A percentile compares a stretch with the other conserved stretches of the same genome.
These are phyloP conservation scores for Hortaea sp. DNA, from an alignment of 2,329 filamentous ascomycete genomes.

Conservation along the genomic window DNA sequence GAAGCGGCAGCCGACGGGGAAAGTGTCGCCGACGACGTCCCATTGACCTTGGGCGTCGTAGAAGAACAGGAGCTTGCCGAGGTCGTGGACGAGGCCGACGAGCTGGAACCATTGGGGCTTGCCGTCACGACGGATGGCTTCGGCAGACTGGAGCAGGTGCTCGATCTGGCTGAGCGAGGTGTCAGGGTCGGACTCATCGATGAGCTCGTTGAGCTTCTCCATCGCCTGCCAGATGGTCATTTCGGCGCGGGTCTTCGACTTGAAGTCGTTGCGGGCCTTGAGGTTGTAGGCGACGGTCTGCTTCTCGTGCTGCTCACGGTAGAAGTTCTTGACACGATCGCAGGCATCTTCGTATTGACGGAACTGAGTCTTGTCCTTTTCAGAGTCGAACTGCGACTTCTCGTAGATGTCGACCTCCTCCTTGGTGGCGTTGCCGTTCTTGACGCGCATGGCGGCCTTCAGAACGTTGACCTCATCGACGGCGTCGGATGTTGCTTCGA, in stretches of 20 bases:
- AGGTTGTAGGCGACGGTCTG: constrained; percentile 80
- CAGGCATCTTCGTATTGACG: constrained; percentile 75
- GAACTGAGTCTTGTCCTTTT: constrained; percentile 72
- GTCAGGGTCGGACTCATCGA: constrained; percentile 87
- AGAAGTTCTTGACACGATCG: constrained; percentile 79
- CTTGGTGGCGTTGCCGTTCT: constrained; percentile 35
- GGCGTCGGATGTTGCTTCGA: constrained; percentile 49
- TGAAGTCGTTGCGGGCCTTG: constrained; percentile 62
- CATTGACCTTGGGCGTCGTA: constrained; percentile 79
- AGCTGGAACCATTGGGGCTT: constrained; percentile 77
- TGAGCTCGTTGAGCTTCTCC: constrained; percentile 81
- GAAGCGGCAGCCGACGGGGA: constrained; percentile 67
- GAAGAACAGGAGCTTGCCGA: constrained; percentile 72
- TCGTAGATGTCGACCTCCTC: constrained; percentile 43
- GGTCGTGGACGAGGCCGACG: constrained; percentile 66
- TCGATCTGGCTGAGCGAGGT: constrained; percentile 81
- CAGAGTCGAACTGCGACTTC: constrained; percentile 57
- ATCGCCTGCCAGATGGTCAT: constrained; percentile 89
- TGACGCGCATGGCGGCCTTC: constrained; percentile 44
- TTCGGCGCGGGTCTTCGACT: constrained; percentile 56
- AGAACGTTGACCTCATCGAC: constrained; percentile 52
- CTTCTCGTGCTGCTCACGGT: constrained; percentile 59
- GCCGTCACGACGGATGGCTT: constrained; percentile 78
- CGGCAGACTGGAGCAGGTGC: constrained; percentile 78
- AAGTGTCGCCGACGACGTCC: constrained; percentile 85